Base-by-base conservation (phyloP, 108 stramenopile species). In the Parietichytrium sp. region DNA sequence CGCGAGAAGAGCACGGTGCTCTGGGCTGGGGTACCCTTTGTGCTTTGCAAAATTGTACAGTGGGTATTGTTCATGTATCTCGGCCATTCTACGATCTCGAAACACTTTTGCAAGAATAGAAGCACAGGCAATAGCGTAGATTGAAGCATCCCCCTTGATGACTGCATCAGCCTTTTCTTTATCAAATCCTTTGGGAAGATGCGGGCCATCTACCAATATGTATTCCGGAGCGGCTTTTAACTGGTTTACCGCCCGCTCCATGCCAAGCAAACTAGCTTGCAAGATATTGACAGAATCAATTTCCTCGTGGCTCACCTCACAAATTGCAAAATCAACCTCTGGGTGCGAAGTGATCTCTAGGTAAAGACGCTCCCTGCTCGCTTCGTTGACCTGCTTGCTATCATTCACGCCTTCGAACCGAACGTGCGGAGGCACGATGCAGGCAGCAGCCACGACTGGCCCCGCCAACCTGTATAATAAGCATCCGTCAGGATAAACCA, bases 271-370 rank as follows among this genome's bases (percentile, higher is more conserved):
- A 6, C 96, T 95, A 6, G 98, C 97, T 83, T 97, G 95, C 48
- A 99, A 89, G 80, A 99, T 99, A 82, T 99, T 99, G 51, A 97
- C 89, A 88, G 94, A 90, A 86, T 99, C 98, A 88, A 99, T 98
- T n/a, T 88, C 54, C 30, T 81, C 52, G 6, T 94, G 94, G 82
- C 92, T 92, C 1, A 93, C 87, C 33, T 95, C 86, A 18, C 92
- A 87, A 3, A 93, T 91, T 4, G 93, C 93, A 86, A 88, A 99
- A n/a, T 81, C 80, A 38, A 96, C 89, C 30, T 90, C 84, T 4
- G 88, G 89, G 36, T 88, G 80, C 1, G 78, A 45, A 42, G 88
- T 52, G 29, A 93, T 55, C 30, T 61, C 85, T 54, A 85, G 81
- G 33, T 85, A 92, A 1, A 87, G 51, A 12, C 84, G 29, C 45